These are phyloP conservation scores for Botrytis pseudocinerea DNA, from an alignment of 2,329 filamentous ascomycete genomes.

Conservation along the genomic window DNA sequence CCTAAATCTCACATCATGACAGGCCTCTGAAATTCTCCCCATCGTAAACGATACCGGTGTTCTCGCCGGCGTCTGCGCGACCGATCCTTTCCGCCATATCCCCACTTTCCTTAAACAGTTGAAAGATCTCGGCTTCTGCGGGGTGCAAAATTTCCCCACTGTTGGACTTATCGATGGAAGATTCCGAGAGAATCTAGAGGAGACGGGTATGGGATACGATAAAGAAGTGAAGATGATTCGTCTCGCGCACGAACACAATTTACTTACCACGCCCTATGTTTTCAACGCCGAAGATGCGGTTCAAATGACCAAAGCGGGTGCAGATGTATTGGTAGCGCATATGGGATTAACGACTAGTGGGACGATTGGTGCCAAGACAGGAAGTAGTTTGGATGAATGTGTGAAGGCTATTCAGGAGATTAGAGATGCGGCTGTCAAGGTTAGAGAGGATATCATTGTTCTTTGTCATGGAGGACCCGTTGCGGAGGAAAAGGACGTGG, in stretches of 20 bases:
- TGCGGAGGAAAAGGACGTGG: slow-evolving; percentile 61
- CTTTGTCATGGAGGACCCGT: slow-evolving; percentile 72
- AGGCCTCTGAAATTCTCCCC: slow-evolving; percentile 63
- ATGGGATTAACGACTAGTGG: slow-evolving; percentile 67
- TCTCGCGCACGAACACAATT: slow-evolving; percentile 57
- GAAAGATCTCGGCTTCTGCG: slow-evolving; percentile 63
- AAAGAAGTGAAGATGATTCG: slow-evolving; percentile 67
- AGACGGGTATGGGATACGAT: slow-evolving; percentile 70
- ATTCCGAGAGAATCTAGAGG: slow-evolving; percentile 67
- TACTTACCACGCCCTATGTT: slow-evolving; percentile 70
- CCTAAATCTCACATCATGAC: not conserved
- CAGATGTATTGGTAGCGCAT: slow-evolving; percentile 67
- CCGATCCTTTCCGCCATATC: slow-evolving; percentile 68
- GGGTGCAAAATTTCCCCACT: slow-evolving; percentile 73
- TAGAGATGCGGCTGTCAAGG: slow-evolving; percentile 56
- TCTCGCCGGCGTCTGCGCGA: slow-evolving; percentile 69
- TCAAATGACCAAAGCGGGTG: slow-evolving; percentile 63
- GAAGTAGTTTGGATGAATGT: slow-evolving; percentile 64
- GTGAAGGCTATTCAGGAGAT: slow-evolving; percentile 63
- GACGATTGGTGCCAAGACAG: slow-evolving; percentile 62
- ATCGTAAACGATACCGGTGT: slow-evolving; percentile 64
- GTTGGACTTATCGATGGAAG: slow-evolving; percentile 69
- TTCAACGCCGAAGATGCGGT: slow-evolving; percentile 63
- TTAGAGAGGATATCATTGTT: slow-evolving; percentile 62
- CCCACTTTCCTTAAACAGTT: slow-evolving; percentile 60